A percentile compares a stretch with the other conserved stretches of the same genome.
Conservation (phyloP, 2,329 filamentous ascomycete genomes). For the Cladophialophora chaetospira region DNA sequence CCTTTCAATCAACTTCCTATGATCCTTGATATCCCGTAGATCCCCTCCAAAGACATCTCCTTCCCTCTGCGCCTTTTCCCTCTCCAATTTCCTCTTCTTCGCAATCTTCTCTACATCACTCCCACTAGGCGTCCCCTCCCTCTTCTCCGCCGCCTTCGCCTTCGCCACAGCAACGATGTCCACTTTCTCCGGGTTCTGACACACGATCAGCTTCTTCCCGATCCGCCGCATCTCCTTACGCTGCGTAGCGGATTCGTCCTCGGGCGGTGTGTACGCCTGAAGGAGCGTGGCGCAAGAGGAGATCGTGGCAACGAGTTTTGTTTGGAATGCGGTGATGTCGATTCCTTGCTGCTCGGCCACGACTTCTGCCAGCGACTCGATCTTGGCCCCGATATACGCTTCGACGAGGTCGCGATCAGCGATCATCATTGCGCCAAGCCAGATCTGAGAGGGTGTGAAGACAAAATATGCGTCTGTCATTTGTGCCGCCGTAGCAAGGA, state of each 20-base stretch:
- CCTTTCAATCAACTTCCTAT: too few species aligned
- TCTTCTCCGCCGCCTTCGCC: slow-evolving; percentile 42
- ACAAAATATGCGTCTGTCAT: slow-evolving; percentile 97
- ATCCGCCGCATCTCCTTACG: slow-evolving; percentile 49
- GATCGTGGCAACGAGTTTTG: slow-evolving; percentile 40
- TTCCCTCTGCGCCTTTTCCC: slow-evolving; percentile 34
- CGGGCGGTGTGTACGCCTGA: slow-evolving; percentile 41
- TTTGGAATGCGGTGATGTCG: slow-evolving; percentile 7
- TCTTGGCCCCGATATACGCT: slow-evolving; percentile 49
- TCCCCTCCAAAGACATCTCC: slow-evolving; percentile 40
- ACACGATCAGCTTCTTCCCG: slow-evolving; percentile 52
- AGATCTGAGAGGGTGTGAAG: slow-evolving; percentile 91
- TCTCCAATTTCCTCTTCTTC: slow-evolving; percentile 38
- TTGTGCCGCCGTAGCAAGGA: slow-evolving; percentile 76
- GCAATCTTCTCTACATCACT: slow-evolving; percentile 36
- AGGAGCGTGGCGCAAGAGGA: slow-evolving; percentile 44
- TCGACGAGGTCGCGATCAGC: slow-evolving; percentile 61
- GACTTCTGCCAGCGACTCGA: slow-evolving; percentile 34
- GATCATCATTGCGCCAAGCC: slow-evolving; percentile 76
- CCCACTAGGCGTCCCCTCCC: slow-evolving; percentile 37
- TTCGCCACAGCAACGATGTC: slow-evolving; percentile 42
- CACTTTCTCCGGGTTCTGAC: slow-evolving; percentile 52
- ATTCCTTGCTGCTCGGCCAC: not conserved
- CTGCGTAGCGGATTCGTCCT: slow-evolving; percentile 41
- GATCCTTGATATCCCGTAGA: too few species aligned